These are phyloP conservation scores for Cyphellophora europaea DNA, from an alignment of 2,329 filamentous ascomycete genomes.

Conservation along the genomic window DNA sequence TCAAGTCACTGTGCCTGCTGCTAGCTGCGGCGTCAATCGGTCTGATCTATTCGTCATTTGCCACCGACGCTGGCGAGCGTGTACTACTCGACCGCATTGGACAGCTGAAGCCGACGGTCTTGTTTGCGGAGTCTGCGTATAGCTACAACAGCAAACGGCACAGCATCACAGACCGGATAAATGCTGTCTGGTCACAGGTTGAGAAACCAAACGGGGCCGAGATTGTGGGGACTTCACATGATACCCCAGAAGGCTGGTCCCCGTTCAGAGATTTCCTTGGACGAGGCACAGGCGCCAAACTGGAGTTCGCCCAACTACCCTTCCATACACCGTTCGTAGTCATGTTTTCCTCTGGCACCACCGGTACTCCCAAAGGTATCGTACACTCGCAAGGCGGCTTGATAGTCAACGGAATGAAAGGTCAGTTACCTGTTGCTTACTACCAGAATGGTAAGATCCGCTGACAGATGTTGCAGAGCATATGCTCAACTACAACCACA, in stretches of 20 bases:
- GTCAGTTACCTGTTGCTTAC: too few species aligned
- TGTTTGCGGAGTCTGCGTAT: constrained; percentile 72
- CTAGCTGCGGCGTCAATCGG: constrained; percentile 8
- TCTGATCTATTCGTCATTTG: constrained; percentile 8
- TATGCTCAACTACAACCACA: constrained; percentile 41
- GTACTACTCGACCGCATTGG: constrained; percentile 49
- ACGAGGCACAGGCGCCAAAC: neutral
- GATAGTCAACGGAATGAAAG: constrained; percentile 40
- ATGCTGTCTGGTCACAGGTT: constrained; percentile 55
- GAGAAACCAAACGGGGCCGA: constrained; percentile 49
- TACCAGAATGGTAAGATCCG: too few species aligned
- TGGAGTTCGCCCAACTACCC: constrained; percentile 47
- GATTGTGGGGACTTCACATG: constrained; percentile 46
- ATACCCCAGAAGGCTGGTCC: constrained; percentile 35
- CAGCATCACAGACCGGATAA: constrained; percentile 64
- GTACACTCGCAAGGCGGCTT: constrained; percentile 53
- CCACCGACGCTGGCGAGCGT: constrained; percentile 7
- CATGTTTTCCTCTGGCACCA: constrained; percentile 32
- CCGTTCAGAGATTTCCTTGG: constrained; percentile 27
- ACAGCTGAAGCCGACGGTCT: constrained; percentile 64
- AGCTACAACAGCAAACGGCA: constrained; percentile 69
- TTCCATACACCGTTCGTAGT: constrained; percentile 65
- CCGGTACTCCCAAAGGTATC: constrained; percentile 60
- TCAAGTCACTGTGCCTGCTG: constrained; percentile 5
- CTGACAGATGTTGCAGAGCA: constrained; percentile 42